A percentile compares a stretch with the other conserved stretches of the same genome.
Conservation (phyloP, 352 stramenopile species). For the Nothophytophthora sp. region DNA sequence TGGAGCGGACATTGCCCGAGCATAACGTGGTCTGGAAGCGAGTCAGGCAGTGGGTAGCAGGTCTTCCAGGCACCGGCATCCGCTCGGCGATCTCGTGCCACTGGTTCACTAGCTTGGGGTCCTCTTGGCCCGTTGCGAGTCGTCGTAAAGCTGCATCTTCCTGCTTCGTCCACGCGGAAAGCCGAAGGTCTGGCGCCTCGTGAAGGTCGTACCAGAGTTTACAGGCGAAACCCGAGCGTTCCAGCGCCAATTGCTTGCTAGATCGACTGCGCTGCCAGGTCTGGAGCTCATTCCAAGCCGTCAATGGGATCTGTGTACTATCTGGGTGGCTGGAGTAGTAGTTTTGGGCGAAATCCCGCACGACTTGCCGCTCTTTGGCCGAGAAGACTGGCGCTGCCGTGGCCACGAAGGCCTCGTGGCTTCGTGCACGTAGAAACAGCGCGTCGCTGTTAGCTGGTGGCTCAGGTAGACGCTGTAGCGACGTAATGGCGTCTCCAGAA, state of each 20-base stretch:
- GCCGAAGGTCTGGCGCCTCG: conserved; percentile 52
- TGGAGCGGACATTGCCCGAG: conserved; percentile 38
- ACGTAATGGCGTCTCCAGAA: neutral
- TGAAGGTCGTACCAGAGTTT: conserved; percentile 79
- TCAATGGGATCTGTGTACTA: conserved; percentile 32
- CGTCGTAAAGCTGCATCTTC: conserved; percentile 42
- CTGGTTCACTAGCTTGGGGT: conserved; percentile 42
- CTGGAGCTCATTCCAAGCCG: conserved; percentile 52
- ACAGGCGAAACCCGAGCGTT: conserved; percentile 66
- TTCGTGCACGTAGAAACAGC: conserved; percentile 43
- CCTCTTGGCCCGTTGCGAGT: conserved; percentile 43
- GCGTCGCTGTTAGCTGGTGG: conserved; percentile 57
- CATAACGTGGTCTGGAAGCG: conserved; percentile 59
- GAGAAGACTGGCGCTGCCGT: conserved; percentile 49
- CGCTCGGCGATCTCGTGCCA: conserved; percentile 51
- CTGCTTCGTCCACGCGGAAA: conserved; percentile 56
- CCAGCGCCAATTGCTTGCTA: conserved; percentile 37
- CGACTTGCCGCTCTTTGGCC: conserved; percentile 54
- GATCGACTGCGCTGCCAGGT: conserved; percentile 28
- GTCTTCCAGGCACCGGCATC: conserved; percentile 48
- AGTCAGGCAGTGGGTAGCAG: conserved; percentile 55
- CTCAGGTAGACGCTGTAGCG: conserved; percentile 22
- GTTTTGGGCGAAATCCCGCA: conserved; percentile 50
- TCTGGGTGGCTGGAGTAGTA: conserved; percentile 16
- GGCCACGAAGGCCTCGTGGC: conserved; percentile 63